Conservation (phyloP, 306 rosid genomes). For the Medicago truncatula region MtrunA17r5.0-ANR NC_053045.1:60089501-60090000, state of each 20-base stretch:
- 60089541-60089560: background rate
- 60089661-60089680: background rate
- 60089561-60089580: background rate
- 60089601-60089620: slow-evolving; percentile 29
- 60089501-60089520: background rate
- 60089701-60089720: background rate
- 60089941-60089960: no score
- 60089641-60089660: slow-evolving; percentile 25
- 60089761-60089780: slow-evolving; percentile 7
- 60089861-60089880: background rate
- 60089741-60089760: slow-evolving; percentile 16
- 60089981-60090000: no score
- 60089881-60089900: background rate
- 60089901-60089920: background rate
- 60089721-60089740: background rate
- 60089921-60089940: no score
- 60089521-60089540: background rate
- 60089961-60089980: no score
- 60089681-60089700: background rate
- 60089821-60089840: background rate
- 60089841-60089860: background rate
- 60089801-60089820: background rate
- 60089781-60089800: background rate
- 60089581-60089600: slow-evolving; percentile 1
- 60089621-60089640: slow-evolving; percentile 10